Evolutionary conservation across 345 rosid genomes (phyloP), one percentile per base, ranked within the genome.

Genomic region (Excoecaria cochinchinensis): DNA sequence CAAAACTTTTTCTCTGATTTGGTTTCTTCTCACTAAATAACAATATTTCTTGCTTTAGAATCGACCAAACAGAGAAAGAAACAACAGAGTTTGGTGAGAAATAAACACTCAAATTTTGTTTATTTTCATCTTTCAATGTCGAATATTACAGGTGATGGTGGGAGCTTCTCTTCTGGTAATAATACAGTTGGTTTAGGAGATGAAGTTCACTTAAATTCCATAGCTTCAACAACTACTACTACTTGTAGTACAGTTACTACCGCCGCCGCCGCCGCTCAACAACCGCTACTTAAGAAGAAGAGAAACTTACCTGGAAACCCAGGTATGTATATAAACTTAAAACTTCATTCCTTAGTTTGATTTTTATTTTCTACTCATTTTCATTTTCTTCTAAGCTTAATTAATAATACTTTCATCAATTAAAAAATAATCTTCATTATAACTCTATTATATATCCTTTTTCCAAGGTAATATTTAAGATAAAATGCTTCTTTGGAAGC

Each of bases 271-370:
- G 38, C 70, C 24, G 67, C 65, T 53, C 82, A 69, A 2, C 77
- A 63, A 21, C 76, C 78, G 3, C 67, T 76, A 22, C 44, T 53
- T 67, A 83, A 77, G 82, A 86, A 69, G 77, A 86, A 73, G 53
- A 81, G 89, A 83, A 86, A 81, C 59, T 81, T 79, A 5, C 85
- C 89, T 1, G 87, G 87, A 60, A 82, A 74, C 67, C 89, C 86
- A 56, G 89, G 89, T 81, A 19, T 42, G 2, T 44, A 19, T 19
- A 68, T 36, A 15, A 58, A 51, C 17, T 19, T 57, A 6, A 3
- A 58, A 31, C 31, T 58, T 16, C 21, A 58, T 22, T 21, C 48
- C 8, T 44, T 44, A 6, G 9, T 44, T 44, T 44, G 1, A 6
- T 6, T 1, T 44, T 44, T 5, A 1, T 56, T 56, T 9, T 56